Conservation (phyloP, 257 asterid genomes). For the Scutellaria baicalensis region DNA sequence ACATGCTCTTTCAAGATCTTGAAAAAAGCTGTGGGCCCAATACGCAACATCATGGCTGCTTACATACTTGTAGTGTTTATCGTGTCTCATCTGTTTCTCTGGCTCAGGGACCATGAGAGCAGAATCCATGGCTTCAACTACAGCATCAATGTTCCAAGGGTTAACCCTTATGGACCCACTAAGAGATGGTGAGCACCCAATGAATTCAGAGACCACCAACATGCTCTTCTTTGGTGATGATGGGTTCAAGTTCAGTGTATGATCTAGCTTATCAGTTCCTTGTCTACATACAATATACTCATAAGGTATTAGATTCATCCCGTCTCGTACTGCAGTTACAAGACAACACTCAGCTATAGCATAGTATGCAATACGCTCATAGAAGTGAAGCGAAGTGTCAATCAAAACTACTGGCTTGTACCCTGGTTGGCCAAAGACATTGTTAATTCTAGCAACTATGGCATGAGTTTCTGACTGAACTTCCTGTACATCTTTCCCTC, state of each 20-base stretch:
- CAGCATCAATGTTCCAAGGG: conserved; percentile 14
- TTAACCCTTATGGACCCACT: no score
- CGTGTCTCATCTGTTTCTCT: conserved; percentile 81
- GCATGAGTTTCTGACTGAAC: conserved; percentile 60
- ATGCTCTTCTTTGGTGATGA: no score
- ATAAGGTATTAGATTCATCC: conserved; percentile 85
- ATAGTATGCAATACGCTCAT: conserved; percentile 66
- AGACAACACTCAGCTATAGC: conserved; percentile 77
- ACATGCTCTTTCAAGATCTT: conserved; percentile 82
- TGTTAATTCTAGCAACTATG: conserved; percentile 57
- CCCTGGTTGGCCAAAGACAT: conserved; percentile 47
- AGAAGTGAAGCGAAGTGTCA: conserved; percentile 59
- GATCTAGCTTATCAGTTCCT: conserved; percentile 57
- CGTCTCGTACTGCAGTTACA: conserved; percentile 84
- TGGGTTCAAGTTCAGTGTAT: conserved; percentile 43
- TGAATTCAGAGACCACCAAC: no score
- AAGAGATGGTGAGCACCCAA: no score
- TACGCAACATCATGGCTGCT: conserved; percentile 81
- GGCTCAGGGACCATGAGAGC: conserved; percentile 58
- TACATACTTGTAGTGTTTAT: conserved; percentile 75
- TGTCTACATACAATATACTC: conserved; percentile 74
- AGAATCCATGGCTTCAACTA: conserved; percentile 78
- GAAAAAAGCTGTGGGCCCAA: conserved; percentile 84
- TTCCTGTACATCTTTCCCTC: conserved; percentile 81
- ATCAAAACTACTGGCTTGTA: conserved; percentile 69